These are phyloP conservation scores for Tuber magnatum DNA, from an alignment of 495 filamentous ascomycete genomes.

Conservation along the genomic window DNA sequence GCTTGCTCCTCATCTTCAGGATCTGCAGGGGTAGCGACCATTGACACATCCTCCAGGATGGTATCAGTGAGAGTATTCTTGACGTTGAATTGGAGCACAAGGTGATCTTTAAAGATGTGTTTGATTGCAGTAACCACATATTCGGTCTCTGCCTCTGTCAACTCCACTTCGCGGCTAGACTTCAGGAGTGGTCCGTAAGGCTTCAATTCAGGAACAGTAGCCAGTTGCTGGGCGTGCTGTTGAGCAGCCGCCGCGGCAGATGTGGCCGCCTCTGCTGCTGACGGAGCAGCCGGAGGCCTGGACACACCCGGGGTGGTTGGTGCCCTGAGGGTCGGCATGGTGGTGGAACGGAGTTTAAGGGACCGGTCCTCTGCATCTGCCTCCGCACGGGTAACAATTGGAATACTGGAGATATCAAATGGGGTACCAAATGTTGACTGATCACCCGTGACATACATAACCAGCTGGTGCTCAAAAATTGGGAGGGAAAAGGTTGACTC, in stretches of 20 bases:
- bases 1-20: constrained; percentile 63
- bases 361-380: constrained; percentile 94
- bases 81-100: constrained; percentile 94
- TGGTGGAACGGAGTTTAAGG: constrained; percentile 78
- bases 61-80: constrained; percentile 94
- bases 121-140: constrained; percentile 92
- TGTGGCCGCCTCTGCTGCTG: constrained; percentile 62
- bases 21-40: constrained; percentile 75
- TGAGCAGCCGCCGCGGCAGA: constrained; percentile 70
- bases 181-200: constrained; percentile 83
- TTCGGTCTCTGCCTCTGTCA: constrained; percentile 95
- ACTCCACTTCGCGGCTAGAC: constrained; percentile 74
- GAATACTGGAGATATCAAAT: constrained; percentile 84
- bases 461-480: constrained; percentile 91
- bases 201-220: constrained; percentile 80
- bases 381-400: constrained; percentile 92
- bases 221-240: constrained; percentile 52
- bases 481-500: constrained; percentile 88
- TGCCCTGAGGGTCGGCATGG: constrained; percentile 89
- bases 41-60: constrained; percentile 81
- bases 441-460: constrained; percentile 92
- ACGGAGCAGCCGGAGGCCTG: constrained; percentile 55
- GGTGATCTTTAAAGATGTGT: constrained; percentile 93
- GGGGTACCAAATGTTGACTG: constrained; percentile 74
- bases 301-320: constrained; percentile 58